These are phyloP conservation scores for Iodosphaeria phyllophila DNA, from an alignment of 2,329 filamentous ascomycete species.

Conservation along the genomic window DNA sequence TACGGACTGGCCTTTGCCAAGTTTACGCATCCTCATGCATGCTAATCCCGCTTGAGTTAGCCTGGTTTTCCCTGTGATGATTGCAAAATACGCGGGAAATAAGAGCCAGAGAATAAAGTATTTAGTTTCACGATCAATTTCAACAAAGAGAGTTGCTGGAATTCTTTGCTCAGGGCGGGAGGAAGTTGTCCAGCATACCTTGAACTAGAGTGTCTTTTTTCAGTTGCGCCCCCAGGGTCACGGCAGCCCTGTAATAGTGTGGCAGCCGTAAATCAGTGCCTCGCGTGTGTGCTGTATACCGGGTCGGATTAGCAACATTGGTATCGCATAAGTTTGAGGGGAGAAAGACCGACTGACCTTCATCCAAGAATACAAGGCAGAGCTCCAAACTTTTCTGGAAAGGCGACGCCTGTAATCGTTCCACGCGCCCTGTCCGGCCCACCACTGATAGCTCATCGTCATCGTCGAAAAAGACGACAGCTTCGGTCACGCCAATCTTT, in stretches of 20 bases:
- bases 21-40: slow-evolving; percentile 52
- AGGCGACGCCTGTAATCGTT: slow-evolving; percentile 36
- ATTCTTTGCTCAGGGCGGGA: too few relatives aligned
- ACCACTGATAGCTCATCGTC: slow-evolving; percentile 34
- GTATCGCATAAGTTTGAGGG: too few relatives aligned
- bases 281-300: slow-evolving; percentile 48
- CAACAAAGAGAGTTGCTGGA: too few relatives aligned
- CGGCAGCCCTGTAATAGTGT: slow-evolving; percentile 35
- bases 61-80: slow-evolving; percentile 1
- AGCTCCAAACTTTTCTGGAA: slow-evolving; percentile 33
- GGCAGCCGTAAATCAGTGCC: slow-evolving; percentile 52
- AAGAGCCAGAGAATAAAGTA: too few relatives aligned
- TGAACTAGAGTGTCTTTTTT: slow-evolving; percentile 54
- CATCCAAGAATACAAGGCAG: slow-evolving; percentile 51
- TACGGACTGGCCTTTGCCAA: slow-evolving; percentile 48
- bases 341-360: too few relatives aligned
- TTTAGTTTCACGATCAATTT: too few relatives aligned
- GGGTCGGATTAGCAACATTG: too few relatives aligned
- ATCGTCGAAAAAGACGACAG: slow-evolving; percentile 37
- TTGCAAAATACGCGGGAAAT: too few relatives aligned
- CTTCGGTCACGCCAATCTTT: slow-evolving; percentile 13
- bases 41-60: slow-evolving; percentile 19
- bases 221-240: slow-evolving; percentile 45
- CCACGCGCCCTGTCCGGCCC: slow-evolving; percentile 23
- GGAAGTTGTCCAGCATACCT: slow-evolving; percentile 21